Percentiles rank a stretch among this genome's conserved stretches.
These are phyloP conservation scores for Yarrowia osloensis DNA, from an alignment of 805 yeast genomes.

Conservation along the genomic window DNA sequence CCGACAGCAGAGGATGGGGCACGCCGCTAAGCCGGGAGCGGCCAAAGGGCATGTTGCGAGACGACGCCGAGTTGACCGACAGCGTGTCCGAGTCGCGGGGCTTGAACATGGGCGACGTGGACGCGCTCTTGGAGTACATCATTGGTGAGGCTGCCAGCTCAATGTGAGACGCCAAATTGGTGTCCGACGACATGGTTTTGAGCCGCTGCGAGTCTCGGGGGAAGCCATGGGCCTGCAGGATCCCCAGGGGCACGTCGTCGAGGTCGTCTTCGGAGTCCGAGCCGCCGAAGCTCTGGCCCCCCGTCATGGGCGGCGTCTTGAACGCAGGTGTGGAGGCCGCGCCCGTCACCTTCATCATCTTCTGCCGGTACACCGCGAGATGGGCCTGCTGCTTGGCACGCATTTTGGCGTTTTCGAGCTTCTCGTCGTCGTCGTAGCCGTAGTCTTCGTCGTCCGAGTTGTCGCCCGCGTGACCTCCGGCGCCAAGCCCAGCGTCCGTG, in stretches of 20 bases:
- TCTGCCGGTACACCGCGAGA: slow-evolving; percentile 46
- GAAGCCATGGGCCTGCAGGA: slow-evolving; percentile 46
- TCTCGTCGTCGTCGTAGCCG: slow-evolving; percentile 35
- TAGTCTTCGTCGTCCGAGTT: slow-evolving; percentile 12
- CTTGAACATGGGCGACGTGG: slow-evolving; percentile 23
- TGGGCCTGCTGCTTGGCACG: slow-evolving; percentile 46
- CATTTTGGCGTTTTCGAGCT: slow-evolving; percentile 37
- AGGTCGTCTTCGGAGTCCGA: slow-evolving; percentile 41
- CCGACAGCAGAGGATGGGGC: slow-evolving; percentile 19
- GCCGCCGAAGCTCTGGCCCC: background rate
- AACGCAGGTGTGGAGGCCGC: slow-evolving; percentile 26
- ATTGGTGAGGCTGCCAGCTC: slow-evolving; percentile 17
- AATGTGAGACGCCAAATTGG: slow-evolving; percentile 28
- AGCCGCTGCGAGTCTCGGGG: slow-evolving; percentile 37
- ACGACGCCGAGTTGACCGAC: background rate
- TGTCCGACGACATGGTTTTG: slow-evolving; percentile 34
- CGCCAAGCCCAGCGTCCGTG: background rate
- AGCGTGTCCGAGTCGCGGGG: background rate
- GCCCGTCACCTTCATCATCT: slow-evolving; percentile 46
- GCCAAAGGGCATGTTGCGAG: slow-evolving; percentile 20
- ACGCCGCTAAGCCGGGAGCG: slow-evolving; percentile 7
- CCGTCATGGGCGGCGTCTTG: slow-evolving; percentile 16
- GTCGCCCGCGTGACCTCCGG: background rate
- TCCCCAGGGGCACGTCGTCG: slow-evolving; percentile 47
- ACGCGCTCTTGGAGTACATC: slow-evolving; percentile 1